Evolutionary conservation across 306 rosid genomes (phyloP).

Genomic region (Canavalia ensiformis): DNA sequence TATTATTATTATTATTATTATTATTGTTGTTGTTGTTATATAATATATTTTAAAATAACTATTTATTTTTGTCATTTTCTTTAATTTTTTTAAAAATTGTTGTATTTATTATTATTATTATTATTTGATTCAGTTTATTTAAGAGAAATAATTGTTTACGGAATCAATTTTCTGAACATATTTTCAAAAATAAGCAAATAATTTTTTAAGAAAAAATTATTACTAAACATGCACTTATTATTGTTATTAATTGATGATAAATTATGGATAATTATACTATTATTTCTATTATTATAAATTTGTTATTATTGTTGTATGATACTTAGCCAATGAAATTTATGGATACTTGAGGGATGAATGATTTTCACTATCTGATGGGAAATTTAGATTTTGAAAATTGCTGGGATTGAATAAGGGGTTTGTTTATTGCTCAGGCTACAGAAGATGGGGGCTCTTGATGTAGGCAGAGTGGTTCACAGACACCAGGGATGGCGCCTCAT

Average conservation of each 20-base stretch:
- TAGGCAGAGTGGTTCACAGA: constrained; percentile 65
- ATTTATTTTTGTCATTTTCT: too few relatives aligned
- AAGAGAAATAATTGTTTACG: too few relatives aligned
- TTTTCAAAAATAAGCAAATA: neutral
- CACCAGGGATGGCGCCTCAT: constrained; percentile 96
- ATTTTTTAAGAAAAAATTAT: neutral
- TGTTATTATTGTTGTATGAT: neutral
- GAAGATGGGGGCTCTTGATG: constrained; percentile 96
- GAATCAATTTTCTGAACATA: too few relatives aligned
- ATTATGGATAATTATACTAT: neutral
- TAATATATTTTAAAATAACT: too few relatives aligned
- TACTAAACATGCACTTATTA: neutral
- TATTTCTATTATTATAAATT: neutral
- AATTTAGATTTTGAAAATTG: constrained; percentile 32
- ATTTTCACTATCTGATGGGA: constrained; percentile 1
- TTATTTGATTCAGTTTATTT: too few relatives aligned
- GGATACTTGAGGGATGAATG: neutral
- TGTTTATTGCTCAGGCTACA: constrained; percentile 66
- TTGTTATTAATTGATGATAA: neutral
- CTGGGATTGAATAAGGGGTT: constrained; percentile 21
- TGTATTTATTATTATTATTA: too few relatives aligned
- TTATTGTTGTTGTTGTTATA: too few relatives aligned
- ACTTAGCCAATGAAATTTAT: neutral
- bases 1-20: too few relatives aligned
- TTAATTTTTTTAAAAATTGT: too few relatives aligned